Percentiles rank a stretch among this genome's conserved stretches.
These are phyloP conservation scores for Sisymbrium irio DNA, from an alignment of 345 rosid species.

Conservation along the genomic window DNA sequence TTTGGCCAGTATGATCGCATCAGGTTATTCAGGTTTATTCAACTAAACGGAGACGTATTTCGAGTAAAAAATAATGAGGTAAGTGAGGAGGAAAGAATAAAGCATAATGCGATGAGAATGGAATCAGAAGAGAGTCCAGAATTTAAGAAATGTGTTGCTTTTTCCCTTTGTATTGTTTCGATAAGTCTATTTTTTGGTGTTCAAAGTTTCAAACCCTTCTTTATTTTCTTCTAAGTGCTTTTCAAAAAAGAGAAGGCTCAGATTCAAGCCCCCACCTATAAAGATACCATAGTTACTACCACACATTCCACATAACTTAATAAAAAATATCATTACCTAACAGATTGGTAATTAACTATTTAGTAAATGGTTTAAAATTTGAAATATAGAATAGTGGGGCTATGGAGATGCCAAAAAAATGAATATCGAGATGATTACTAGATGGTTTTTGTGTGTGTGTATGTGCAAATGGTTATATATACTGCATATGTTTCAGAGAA, in stretches of 20 bases:
- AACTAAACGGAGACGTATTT: neutral
- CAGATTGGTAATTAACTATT: constrained; percentile 1
- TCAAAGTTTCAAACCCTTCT: constrained; percentile 33
- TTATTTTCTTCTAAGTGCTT: constrained; percentile 30
- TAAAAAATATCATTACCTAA: constrained; percentile 4
- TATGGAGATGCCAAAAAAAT: neutral
- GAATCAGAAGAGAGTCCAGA: constrained; percentile 32
- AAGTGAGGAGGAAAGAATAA: constrained; percentile 25
- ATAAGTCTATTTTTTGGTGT: constrained; percentile 28
- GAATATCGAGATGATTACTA: neutral
- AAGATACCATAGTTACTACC: constrained; percentile 31
- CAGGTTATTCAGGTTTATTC: neutral
- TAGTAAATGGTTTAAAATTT: neutral
- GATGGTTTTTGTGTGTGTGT: no score
- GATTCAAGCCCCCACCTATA: constrained; percentile 37
- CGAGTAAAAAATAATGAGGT: neutral
- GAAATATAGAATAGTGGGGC: neutral
- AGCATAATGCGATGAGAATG: constrained; percentile 33
- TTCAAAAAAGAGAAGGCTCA: constrained; percentile 29
- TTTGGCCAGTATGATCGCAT: neutral
- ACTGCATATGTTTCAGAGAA: constrained; percentile 4
- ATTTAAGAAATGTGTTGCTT: constrained; percentile 30
- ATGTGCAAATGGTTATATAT: no score
- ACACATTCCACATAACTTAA: constrained; percentile 24
- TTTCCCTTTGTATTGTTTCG: constrained; percentile 32